Base-by-base conservation (phyloP, 1,284 basidiomycete genomes). In the Blastosporella zonata region DNA sequence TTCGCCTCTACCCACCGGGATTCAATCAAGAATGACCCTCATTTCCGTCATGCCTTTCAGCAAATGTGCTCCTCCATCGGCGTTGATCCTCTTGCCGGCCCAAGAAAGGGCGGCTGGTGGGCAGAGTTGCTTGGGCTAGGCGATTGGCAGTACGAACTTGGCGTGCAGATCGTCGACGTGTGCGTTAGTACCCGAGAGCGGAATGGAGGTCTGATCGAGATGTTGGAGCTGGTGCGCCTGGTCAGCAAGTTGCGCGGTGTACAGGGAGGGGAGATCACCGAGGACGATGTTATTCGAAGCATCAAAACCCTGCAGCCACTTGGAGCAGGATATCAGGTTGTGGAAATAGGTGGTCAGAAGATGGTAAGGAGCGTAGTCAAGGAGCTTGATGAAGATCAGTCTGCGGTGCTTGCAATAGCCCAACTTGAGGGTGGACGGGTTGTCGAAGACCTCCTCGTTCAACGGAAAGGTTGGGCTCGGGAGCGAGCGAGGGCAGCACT, bases 91-190 rank as follows among this genome's bases (percentile, higher is more conserved):
- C 79, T 99, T 15, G 89, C 90, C 1, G 90, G 90, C 0, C 87
- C 88, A 0, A 71, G 86, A 20, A 85, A 84, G 54, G 89, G 89
- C n/a, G 84, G 93, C 2, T 94, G 90, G 88, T 92, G 89, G 85
- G 85, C 82, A 18, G 94, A 93, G 63, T 72, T 93, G 60, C 77
- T 97, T 13, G 92, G 91, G 0, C 67, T 90, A 43, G 84, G 92
- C 6, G 97, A 99, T 65, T 99, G 93, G 92, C 89, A 94, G 61
- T 92, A 93, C 65, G 95, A 97, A 61, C 80, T 99, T 1, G 93
- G 93, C 2, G 92, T 98, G 21, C 96, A 99, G 72, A 89, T 99
- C 55, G 93, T 99, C 41, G 96, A 99, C 64, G 82, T 99, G 13
- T 98, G 96, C 61, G 86, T 98, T 25, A 87, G 83, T 62, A 96